A percentile compares a stretch with the other conserved stretches of the same genome.
Conservation (phyloP, 495 filamentous ascomycete species). For the Penicillium canescens region DNA sequence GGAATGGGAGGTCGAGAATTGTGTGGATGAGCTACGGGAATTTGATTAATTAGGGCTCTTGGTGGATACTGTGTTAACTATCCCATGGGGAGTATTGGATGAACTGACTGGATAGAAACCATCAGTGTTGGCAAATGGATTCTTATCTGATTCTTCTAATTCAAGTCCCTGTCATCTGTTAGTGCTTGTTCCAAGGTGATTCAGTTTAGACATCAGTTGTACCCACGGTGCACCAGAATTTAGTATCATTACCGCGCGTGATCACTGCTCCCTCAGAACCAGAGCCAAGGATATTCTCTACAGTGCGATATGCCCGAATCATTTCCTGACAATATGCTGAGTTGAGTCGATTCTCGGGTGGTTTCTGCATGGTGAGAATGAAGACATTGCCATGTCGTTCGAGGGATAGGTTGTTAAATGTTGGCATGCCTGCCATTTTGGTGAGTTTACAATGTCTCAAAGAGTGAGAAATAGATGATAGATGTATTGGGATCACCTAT, state of each 20-base stretch:
- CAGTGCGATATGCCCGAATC: constrained; percentile 44
- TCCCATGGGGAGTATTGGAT: no score
- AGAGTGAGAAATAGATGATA: neutral
- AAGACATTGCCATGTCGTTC: constrained; percentile 41
- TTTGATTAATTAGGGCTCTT: neutral
- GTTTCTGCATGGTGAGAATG: constrained; percentile 51
- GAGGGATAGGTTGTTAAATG: constrained; percentile 28
- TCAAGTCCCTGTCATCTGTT: constrained; percentile 39
- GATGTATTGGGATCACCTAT: neutral
- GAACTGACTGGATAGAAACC: constrained; percentile 46
- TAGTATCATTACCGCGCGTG: constrained; percentile 46
- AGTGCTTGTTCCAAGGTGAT: neutral
- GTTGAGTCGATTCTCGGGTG: constrained; percentile 51
- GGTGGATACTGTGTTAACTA: neutral
- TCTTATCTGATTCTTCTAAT: constrained; percentile 45
- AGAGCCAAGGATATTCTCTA: constrained; percentile 39
- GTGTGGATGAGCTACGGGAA: constrained; percentile 40
- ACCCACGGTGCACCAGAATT: constrained; percentile 51
- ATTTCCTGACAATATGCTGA: constrained; percentile 47
- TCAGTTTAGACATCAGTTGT: neutral
- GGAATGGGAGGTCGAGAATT: constrained; percentile 53
- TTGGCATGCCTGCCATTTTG: constrained; percentile 23
- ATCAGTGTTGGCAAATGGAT: constrained; percentile 50
- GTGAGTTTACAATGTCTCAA: neutral
- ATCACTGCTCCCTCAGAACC: constrained; percentile 48